Evolutionary conservation across 1,284 basidiomycete species (phyloP).

Genomic region (Ceratobasidium sp.): DNA sequence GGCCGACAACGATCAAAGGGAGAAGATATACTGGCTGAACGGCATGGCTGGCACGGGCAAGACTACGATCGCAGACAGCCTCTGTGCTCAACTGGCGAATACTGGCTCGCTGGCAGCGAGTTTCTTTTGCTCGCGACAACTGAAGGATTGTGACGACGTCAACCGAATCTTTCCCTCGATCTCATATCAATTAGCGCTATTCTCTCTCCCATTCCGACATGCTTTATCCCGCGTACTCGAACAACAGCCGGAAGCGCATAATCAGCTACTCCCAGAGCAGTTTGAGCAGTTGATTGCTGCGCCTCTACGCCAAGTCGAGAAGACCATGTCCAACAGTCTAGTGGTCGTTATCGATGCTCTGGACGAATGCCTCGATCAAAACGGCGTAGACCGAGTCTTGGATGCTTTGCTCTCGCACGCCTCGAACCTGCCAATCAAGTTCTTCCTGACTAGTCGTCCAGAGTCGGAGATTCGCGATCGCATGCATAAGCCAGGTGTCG

Average conservation of each 20-base stretch:
- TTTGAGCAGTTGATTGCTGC: no score
- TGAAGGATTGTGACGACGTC: neutral
- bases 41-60: slow-evolving; percentile 22
- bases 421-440: no score
- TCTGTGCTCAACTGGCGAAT: neutral
- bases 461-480: no score
- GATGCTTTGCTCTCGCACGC: no score
- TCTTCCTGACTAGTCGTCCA: no score
- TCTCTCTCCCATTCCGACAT: neutral
- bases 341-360: neutral
- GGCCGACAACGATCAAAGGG: neutral
- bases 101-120: neutral
- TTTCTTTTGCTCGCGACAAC: slow-evolving; percentile 17
- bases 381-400: no score
- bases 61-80: slow-evolving; percentile 4
- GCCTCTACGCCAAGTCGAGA: no score
- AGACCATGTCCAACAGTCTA: neutral
- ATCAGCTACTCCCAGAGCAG: no score
- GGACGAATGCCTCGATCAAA: neutral
- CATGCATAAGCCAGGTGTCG: no score
- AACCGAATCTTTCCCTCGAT: neutral
- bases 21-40: slow-evolving; percentile 18
- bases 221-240: neutral
- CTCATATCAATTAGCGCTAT: slow-evolving; percentile 9
- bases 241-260: neutral